A percentile compares a stretch with the other conserved stretches of the same genome.
phyloP scores from a whole-genome alignment of 768 basidiomycete species.

The Agaricus sinodeliciosus region DNA sequence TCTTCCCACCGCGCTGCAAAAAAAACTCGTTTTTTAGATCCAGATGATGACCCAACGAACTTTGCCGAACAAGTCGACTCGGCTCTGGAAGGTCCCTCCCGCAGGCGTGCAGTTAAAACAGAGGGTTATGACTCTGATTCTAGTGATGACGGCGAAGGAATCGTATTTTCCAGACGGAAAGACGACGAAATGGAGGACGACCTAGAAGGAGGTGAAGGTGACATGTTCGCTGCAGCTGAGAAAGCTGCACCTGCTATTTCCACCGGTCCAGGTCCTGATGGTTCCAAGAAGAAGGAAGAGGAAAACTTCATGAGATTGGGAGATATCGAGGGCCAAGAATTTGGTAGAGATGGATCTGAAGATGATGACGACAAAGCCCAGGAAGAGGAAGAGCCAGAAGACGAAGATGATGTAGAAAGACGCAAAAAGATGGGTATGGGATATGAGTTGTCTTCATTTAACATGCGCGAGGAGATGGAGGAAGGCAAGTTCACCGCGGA shows the following conservation, averaged over 20 bases:
- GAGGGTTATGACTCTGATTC: conserved; percentile 94
- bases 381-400: conserved; percentile 47
- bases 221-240: conserved; percentile 73
- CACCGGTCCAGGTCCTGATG: neutral
- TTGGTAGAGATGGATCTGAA: conserved; percentile 36
- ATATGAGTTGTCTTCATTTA: conserved; percentile 89
- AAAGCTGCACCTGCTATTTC: conserved; percentile 26
- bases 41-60: conserved; percentile 63
- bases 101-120: conserved; percentile 71
- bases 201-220: conserved; percentile 45
- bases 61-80: conserved; percentile 78
- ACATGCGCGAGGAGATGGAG: conserved; percentile 98
- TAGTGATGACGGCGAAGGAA: conserved; percentile 91
- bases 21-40: conserved; percentile 77
- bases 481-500: conserved; percentile 97
- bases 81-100: conserved; percentile 61
- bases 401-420: conserved; percentile 76
- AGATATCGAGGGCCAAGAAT: conserved; percentile 98
- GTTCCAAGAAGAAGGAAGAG: conserved; percentile 47
- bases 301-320: conserved; percentile 78
- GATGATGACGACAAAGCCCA: conserved; percentile 34
- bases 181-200: conserved; percentile 41
- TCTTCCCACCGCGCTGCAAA: conserved; percentile 34
- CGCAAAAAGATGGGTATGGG: conserved; percentile 87
- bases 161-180: conserved; percentile 75